Conservation (phyloP, 805 yeast genomes). For the Metschnikowia dekortorum region DNA sequence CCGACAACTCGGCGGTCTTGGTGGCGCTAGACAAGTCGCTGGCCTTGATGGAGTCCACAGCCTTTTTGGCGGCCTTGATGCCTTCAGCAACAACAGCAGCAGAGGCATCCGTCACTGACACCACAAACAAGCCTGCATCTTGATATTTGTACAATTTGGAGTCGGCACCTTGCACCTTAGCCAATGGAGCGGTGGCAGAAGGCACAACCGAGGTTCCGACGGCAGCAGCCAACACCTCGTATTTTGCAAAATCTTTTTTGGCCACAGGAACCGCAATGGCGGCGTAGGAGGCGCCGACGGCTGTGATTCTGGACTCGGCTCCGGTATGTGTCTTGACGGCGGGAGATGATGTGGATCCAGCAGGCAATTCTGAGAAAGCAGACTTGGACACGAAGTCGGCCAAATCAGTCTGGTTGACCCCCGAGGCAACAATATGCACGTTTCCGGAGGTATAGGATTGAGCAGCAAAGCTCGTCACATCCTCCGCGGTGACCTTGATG, state of each 20-base stretch:
- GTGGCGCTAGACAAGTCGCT: constrained; percentile 56
- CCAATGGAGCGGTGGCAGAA: constrained; percentile 48
- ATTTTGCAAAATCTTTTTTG: constrained; percentile 58
- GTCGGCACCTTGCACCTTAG: constrained; percentile 44
- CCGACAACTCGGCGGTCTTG: constrained; percentile 39
- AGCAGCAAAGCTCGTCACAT: constrained; percentile 62
- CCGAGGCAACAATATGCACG: constrained; percentile 66
- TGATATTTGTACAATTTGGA: constrained; percentile 60
- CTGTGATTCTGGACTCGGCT: constrained; percentile 63
- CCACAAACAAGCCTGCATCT: constrained; percentile 77
- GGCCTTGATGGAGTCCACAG: constrained; percentile 27
- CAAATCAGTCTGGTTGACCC: constrained; percentile 71
- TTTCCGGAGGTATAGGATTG: constrained; percentile 66
- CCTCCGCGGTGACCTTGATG: constrained; percentile 51
- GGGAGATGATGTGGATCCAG: constrained; percentile 49
- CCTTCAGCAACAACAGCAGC: constrained; percentile 56
- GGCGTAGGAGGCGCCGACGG: constrained; percentile 63
- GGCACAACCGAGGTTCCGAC: constrained; percentile 57
- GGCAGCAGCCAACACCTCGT: constrained; percentile 66
- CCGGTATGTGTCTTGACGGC: constrained; percentile 46
- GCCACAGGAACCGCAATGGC: constrained; percentile 78
- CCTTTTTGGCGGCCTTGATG: constrained; percentile 55
- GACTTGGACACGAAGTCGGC: constrained; percentile 62
- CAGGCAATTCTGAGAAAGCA: constrained; percentile 57
- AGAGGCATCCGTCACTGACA: constrained; percentile 56